Percentiles rank a stretch among this genome's conserved stretches.
Evolutionary conservation across 306 rosid species (phyloP).

Genomic region (Amphicarpaea edgeworthii): DNA sequence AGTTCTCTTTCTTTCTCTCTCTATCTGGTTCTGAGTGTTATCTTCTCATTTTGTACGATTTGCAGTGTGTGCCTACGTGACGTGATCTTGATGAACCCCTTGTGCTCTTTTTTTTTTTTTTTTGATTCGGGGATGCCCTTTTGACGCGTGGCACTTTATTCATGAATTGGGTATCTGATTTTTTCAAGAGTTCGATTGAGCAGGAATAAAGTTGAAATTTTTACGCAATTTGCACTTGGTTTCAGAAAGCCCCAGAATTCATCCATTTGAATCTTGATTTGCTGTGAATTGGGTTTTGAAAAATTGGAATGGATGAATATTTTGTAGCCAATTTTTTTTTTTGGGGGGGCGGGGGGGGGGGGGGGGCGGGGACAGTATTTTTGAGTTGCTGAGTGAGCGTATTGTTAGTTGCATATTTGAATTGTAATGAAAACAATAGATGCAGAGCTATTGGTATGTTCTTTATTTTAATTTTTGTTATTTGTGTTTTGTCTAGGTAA

Average conservation of each 20-base stretch:
- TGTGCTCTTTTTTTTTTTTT: background rate
- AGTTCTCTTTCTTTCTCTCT: conserved; percentile 39
- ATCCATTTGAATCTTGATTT: conserved; percentile 11
- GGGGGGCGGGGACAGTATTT: no score
- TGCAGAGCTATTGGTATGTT: background rate
- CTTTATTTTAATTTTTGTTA: background rate
- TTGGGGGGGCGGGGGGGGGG: background rate
- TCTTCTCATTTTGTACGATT: conserved; percentile 32
- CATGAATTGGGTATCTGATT: conserved; percentile 37
- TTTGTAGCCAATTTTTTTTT: background rate
- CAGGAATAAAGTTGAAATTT: conserved; percentile 34
- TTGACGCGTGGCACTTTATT: conserved; percentile 36
- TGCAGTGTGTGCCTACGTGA: conserved; percentile 31
- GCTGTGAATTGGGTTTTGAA: conserved; percentile 34
- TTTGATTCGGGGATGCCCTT: conserved; percentile 41
- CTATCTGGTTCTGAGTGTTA: conserved; percentile 33
- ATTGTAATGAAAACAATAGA: background rate
- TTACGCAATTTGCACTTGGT: conserved; percentile 21
- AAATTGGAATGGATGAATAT: conserved; percentile 12
- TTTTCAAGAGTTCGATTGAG: conserved; percentile 27
- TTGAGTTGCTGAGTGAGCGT: conserved; percentile 26
- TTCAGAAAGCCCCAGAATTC: conserved; percentile 22
- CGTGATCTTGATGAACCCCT: conserved; percentile 7
- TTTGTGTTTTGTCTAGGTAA: conserved; percentile 48
- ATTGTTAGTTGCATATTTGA: conserved; percentile 10